These are phyloP conservation scores for Tilletia indica DNA, from an alignment of 1,284 basidiomycete genomes.

Conservation along the genomic window DNA sequence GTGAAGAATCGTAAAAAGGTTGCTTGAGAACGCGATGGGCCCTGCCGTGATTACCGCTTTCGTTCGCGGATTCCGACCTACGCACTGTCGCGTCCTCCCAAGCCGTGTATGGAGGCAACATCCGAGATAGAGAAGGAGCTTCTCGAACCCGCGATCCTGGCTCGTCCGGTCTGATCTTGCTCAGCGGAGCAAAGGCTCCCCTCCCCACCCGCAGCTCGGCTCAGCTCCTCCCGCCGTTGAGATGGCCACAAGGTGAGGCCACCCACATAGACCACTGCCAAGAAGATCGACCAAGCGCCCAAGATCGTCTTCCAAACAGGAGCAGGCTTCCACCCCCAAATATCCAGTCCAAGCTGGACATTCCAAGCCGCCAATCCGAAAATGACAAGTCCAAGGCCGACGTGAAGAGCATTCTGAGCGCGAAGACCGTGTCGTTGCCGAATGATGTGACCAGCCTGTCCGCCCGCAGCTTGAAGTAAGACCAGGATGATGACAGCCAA, in stretches of 20 bases:
- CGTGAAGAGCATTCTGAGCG: constrained; percentile 30
- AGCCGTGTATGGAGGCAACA: too few relatives aligned
- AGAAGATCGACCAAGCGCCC: constrained; percentile 12
- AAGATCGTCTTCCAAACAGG: constrained; percentile 29
- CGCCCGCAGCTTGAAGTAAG: constrained; percentile 64
- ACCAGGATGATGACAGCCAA: constrained; percentile 66
- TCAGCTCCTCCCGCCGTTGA: not conserved
- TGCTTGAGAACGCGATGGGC: too few relatives aligned
- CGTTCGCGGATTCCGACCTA: too few relatives aligned
- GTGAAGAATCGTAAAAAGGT: too few relatives aligned
- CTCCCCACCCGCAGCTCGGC: not conserved
- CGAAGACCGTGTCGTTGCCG: constrained; percentile 15
- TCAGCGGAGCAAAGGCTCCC: not conserved
- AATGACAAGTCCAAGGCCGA: constrained; percentile 32
- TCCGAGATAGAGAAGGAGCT: too few relatives aligned
- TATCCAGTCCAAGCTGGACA: constrained; percentile 15
- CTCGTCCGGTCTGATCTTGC: too few relatives aligned
- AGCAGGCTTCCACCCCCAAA: constrained; percentile 34
- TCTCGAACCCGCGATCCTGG: too few relatives aligned
- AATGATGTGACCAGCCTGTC: constrained; percentile 65
- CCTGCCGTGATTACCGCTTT: too few relatives aligned
- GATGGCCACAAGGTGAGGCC: not conserved
- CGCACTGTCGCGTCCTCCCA: too few relatives aligned
- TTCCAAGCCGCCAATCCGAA: constrained; percentile 33
- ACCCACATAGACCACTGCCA: not conserved